Evolutionary conservation across 2,329 filamentous ascomycete genomes (phyloP), one percentile per base, ranked within the genome.

Genomic region (Talaromyces sp.): DNA sequence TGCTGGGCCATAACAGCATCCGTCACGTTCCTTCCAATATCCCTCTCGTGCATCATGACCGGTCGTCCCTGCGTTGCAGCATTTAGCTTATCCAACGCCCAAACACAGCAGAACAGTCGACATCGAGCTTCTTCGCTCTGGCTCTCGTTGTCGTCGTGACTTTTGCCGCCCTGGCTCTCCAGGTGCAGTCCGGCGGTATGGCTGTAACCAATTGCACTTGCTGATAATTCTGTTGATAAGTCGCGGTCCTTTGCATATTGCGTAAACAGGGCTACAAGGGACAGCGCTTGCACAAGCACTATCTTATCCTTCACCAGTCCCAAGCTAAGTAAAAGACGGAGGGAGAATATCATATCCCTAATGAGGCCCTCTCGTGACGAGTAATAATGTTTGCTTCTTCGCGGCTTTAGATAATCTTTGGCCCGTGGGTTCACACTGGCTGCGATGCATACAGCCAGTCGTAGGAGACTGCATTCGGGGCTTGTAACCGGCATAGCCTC

Each of bases 21-120:
- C 0, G 83, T 79, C 0, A 86, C 64, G 61, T 84, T 78, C 58
- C 81, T 81, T 6, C 84, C 82, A 31, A 86, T 78, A 65, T 89
- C 86, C 56, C 83, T 75, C 65, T 87, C 84, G 64, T 88, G 85
- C 61, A 89, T 82, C 28, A 87, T 70, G 53, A 83, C 81, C 0
- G 86, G 83, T 0, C 86, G 78, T 5, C 85, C 86, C 61, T 87
- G 83, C n/a, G 86, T 79, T 0, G 85, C 82, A 0, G 84, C 80
- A 55, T 84, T 84, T 51, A 88, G 78, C 14, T 84, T 78, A 67
- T 89, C 86, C 1, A 88, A 69, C 0, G 85, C 85, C 85, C 85
- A 88, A 0, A 86, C 75, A 6, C 81, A 83, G 66, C 84, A 87
- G 52, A 86, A 85, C 2, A 87, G 66, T 68, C 76, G 56, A 14